Evolutionary conservation across 495 filamentous ascomycete species (phyloP).

Genomic region (Neurospora sp.): DNA sequence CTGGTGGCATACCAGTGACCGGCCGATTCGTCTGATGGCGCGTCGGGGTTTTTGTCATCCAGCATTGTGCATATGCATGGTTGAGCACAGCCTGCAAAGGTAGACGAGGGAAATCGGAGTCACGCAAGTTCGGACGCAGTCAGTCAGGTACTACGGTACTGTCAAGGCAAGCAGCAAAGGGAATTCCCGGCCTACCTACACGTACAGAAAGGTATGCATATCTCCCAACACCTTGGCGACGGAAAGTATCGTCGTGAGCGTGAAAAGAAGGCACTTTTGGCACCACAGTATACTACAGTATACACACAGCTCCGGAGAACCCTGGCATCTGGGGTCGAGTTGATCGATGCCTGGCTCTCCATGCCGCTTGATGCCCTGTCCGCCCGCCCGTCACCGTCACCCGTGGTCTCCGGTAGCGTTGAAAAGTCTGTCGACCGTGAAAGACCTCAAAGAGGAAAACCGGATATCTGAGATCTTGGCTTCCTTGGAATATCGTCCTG

Average conservation of each 20-base stretch:
- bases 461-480: neutral
- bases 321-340: neutral
- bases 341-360: neutral
- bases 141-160: neutral
- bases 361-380: neutral
- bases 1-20: constrained; percentile 21
- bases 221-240: neutral
- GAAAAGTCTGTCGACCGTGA: neutral
- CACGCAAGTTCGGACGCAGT: neutral
- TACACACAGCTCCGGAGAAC: neutral
- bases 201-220: neutral
- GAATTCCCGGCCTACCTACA: neutral
- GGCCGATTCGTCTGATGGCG: constrained; percentile 25
- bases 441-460: neutral
- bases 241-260: neutral
- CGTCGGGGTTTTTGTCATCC: constrained; percentile 22
- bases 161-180: neutral
- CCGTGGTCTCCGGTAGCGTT: neutral
- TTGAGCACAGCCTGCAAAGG: constrained; percentile 32
- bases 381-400: neutral
- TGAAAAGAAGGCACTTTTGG: neutral
- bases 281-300: neutral
- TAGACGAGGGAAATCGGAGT: neutral
- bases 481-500: neutral
- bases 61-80: constrained; percentile 34